A percentile compares a stretch with the other conserved stretches of the same genome.
Evolutionary conservation across 2,329 filamentous ascomycete genomes (phyloP).

Genomic region (Neofusicoccum laricinum): DNA sequence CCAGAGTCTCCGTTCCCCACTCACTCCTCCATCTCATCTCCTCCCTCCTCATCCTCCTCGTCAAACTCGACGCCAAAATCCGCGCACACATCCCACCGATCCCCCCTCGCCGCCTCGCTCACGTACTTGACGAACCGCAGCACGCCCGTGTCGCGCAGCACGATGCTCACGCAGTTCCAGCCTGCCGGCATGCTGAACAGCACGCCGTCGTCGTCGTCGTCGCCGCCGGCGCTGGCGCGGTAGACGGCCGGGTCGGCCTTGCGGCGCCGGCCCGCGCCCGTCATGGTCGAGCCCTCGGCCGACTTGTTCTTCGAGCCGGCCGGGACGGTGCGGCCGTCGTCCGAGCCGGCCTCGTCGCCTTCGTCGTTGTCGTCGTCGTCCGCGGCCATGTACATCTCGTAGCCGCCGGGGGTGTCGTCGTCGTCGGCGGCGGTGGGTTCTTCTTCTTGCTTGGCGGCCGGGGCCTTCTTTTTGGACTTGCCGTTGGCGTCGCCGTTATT

Average conservation of each 20-base stretch:
- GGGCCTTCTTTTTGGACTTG: conserved; percentile 29
- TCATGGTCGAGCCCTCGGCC: conserved; percentile 34
- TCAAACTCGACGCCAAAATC: conserved; percentile 68
- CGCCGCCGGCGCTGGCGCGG: conserved; percentile 36
- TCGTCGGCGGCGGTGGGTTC: conserved; percentile 50
- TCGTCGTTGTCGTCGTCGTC: conserved; percentile 64
- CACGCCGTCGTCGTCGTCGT: conserved; percentile 72
- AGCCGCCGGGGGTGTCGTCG: conserved; percentile 53
- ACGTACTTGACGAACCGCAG: conserved; percentile 97
- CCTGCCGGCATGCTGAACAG: conserved; percentile 65
- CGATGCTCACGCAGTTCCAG: conserved; percentile 92
- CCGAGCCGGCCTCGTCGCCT: conserved; percentile 56
- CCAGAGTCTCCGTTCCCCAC: background rate
- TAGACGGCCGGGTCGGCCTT: conserved; percentile 79
- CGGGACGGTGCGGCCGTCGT: conserved; percentile 38
- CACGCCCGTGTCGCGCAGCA: conserved; percentile 80
- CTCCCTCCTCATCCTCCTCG: conserved; percentile 43
- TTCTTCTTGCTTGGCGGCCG: conserved; percentile 40
- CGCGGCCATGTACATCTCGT: conserved; percentile 91
- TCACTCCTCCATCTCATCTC: conserved; percentile 1
- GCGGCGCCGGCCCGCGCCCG: conserved; percentile 47
- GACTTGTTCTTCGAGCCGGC: conserved; percentile 22
- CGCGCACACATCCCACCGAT: conserved; percentile 87
- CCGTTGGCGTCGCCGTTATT: conserved; percentile 30
- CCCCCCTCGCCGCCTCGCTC: conserved; percentile 74